Evolutionary conservation across 306 rosid species (phyloP), one percentile per base, ranked within the genome.

Genomic region (Crotalaria pallida): DNA sequence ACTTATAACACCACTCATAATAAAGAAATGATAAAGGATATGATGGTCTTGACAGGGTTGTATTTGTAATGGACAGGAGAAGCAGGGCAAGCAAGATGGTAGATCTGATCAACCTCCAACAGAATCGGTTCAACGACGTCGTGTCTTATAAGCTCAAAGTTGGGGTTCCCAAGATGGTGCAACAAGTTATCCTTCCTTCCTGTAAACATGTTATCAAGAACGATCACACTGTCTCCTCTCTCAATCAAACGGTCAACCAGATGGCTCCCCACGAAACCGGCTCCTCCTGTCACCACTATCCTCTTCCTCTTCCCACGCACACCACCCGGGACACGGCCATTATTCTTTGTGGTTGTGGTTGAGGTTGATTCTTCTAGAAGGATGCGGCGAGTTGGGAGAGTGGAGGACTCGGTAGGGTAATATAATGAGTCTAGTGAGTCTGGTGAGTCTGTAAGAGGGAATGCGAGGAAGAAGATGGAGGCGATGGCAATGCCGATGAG

Each of bases 191-290:
- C 94, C 34, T 90, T 93, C 64, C 97, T 65, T 0, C 98, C 98
- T 0, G 98, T 93, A 56, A 93, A 93, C 77, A 90, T 85, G 64
- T 88, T 93, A 72, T 93, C 98, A 0, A 90, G 79, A 15, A 93
- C 97, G 63, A 93, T 88, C 62, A 93, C 94, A 51, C 82, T 93
- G 9, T 93, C 92, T 0, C 98, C 98, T 1, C 96, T 58, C 19
- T 84, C 90, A 0, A 93, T 87, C 80, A 93, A 55, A 65, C 96
- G 97, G 75, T 93, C 98, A 40, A 93, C 98, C 1, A 93, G 85
- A 62, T 93, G 98, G 76, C 97, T 90, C 23, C 97, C 97, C 0
- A 93, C 98, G 81, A 93, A 93, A 65, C 98, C 98, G 1, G 98
- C 98, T 44, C 98, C 98, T 29, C 97, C 98, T 0, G 98, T 93